Base-by-base conservation (phyloP, 179 eudicot species). In the Monotropa hypopitys region DNA sequence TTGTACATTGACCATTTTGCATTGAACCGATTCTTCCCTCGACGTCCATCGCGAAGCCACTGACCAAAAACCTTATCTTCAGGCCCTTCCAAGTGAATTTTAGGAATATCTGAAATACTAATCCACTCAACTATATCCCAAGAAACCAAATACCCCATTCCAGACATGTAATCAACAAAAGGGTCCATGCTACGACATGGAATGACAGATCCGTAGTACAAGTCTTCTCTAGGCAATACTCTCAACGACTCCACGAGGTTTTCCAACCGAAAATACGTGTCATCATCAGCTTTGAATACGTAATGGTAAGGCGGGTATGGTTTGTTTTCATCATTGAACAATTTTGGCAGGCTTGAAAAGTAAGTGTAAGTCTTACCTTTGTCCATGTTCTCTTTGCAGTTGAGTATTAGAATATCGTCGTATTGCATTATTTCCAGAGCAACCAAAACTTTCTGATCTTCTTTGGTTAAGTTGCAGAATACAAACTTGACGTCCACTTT, bases 1-100 rank as follows among this genome's bases (percentile, higher is more conserved):
- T 91, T 88, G 69, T 92, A 92, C 96, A 92, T 92, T 0, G 90
- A 84, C 91, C 94, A 89, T 50, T 92, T 92, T 0, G 89, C 92
- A 74, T 87, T 91, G 62, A 71, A 85, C 70, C 97, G 83, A 33
- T 92, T 88, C 78, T 82, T 91, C 0, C 81, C 93, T 4, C 84
- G 81, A 3, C 75, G 62, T 5, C 92, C 92, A 0, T 72, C 77
- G 5, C 77, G 42, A n/a, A 89, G 62, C 92, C 92, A 87, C 3
- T 83, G 63, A 0, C 92, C 92, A 6, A 89, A 81, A 1, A 81
- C 61, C 76, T 78, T 84, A 43, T 89, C 90, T 73, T 89, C 90
- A 0, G 89, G 89, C 0, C 92, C 90, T 16, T 78, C 68, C 45
- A 80, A 54, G 69, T 83, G 70, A 18, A 71, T 81, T 32, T 42